phyloP scores from a whole-genome alignment of 2,329 filamentous ascomycete genomes.

The Monilinia fructigena region DNA sequence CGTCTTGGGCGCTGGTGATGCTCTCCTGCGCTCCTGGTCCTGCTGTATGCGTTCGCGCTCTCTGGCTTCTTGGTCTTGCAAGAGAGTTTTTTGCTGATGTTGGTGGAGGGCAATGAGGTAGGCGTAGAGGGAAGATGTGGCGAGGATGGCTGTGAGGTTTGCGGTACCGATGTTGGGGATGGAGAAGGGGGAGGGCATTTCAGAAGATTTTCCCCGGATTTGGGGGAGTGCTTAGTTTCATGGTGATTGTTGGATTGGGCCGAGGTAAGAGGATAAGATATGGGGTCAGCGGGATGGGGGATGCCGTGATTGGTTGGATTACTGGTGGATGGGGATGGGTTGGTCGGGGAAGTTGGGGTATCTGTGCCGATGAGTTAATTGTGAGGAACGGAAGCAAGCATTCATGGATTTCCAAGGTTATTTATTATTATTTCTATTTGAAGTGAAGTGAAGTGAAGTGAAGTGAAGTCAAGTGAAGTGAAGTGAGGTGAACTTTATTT shows the following conservation, averaged over 20 bases:
- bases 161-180: slow-evolving; percentile 17
- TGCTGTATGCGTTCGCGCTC: neutral
- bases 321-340: neutral
- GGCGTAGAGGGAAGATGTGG: slow-evolving; percentile 12
- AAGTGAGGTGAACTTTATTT: neutral
- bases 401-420: too few species aligned
- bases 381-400: too few species aligned
- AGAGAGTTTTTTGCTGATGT: slow-evolving; percentile 1
- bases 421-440: too few species aligned
- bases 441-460: neutral
- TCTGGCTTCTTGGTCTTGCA: neutral
- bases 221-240: neutral
- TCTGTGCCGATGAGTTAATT: neutral
- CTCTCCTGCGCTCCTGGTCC: neutral
- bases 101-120: slow-evolving; percentile 12
- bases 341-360: neutral
- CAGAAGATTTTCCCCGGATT: slow-evolving; percentile 1
- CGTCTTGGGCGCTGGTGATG: neutral
- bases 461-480: neutral
- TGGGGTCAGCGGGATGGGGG: slow-evolving; percentile 17
- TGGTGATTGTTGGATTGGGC: neutral
- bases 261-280: slow-evolving; percentile 15
- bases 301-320: slow-evolving; percentile 19
- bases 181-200: slow-evolving; percentile 7
- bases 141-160: slow-evolving; percentile 11